Percentiles rank a stretch among this genome's conserved stretches.
Conservation (phyloP, 805 yeast species). For the Starmerella geochares region DNA sequence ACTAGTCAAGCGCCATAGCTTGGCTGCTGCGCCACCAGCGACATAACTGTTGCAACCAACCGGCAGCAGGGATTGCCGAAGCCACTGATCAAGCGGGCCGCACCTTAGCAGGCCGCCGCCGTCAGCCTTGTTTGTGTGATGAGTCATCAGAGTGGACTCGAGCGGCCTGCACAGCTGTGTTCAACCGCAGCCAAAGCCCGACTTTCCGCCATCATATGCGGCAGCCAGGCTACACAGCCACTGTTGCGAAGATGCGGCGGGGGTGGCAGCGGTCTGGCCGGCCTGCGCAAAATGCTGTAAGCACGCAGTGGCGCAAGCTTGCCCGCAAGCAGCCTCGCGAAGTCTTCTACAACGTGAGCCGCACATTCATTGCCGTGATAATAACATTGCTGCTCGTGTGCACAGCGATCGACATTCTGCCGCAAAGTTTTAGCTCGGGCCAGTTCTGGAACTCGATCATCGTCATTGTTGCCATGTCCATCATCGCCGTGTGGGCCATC, state of each 20-base stretch:
- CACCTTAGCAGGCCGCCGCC: too few relatives aligned
- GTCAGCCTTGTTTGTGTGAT: neutral
- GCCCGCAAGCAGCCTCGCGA: neutral
- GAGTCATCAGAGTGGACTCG: neutral
- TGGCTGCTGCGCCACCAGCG: too few relatives aligned
- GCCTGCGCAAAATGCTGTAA: neutral
- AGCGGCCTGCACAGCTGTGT: neutral
- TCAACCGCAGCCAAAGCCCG: neutral
- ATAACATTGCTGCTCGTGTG: slow-evolving; percentile 47
- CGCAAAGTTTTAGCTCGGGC: slow-evolving; percentile 48
- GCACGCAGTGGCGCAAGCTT: neutral
- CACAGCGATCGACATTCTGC: slow-evolving; percentile 70
- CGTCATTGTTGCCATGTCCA: slow-evolving; percentile 59
- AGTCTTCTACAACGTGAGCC: slow-evolving; percentile 8
- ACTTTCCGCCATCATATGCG: neutral
- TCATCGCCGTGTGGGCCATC: slow-evolving; percentile 44
- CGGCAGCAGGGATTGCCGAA: too few relatives aligned
- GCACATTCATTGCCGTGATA: slow-evolving; percentile 23
- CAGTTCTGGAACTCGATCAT: slow-evolving; percentile 74
- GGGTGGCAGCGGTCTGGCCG: neutral
- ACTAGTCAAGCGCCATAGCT: too few relatives aligned
- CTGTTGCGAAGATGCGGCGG: neutral
- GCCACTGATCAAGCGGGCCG: too few relatives aligned
- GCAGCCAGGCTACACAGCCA: neutral
- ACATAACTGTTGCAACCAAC: too few relatives aligned